Base-by-base conservation (phyloP, 306 rosid genomes). In the Gastrolobium villosum region DNA sequence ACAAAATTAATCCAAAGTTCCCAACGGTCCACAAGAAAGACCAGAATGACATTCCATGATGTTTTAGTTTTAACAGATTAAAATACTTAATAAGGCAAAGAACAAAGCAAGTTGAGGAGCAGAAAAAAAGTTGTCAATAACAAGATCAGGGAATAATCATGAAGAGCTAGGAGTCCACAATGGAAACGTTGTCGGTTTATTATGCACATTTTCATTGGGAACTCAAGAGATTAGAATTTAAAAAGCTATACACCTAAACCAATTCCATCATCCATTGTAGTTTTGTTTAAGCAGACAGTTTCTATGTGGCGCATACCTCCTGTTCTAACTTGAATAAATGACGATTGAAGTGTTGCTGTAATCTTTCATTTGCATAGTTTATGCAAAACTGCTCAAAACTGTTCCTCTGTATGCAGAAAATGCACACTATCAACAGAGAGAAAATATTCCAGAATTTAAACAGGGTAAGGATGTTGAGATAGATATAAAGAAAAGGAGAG, bases 381-480 rank as follows among this genome's bases (percentile, higher is more conserved):
- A 96, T 96, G 87, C 99, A 95, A 88, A 95, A 95, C 82, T 95
- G 99, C 86, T 96, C 99, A 89, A 96, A 91, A 84, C 97, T 93
- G 82, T 96, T 96, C 84, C 96, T 91, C 99, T 96, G 84, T 64
- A 75, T 40, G 85, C 78, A 69, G 15, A 62, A 57, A 61, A 68
- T 45, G 28, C 76, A 62, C 44, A 70, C 31, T 65, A 60, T 53
- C 73, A 76, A 35, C 8, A 49, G n/a, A 53, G 35, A 62, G 14
- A 63, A 62, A 73, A 76, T 37, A 80, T 73, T 55, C 59, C 69
- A 75, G 50, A 73, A 72, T 37, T 74, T 65, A 77, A 55, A 61
- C 26, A 54, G 44, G 60, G 46, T 48, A 11, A 56, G 31, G 10
- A 70, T 10, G 14, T 52, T 31, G 7, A 50, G 48, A 70, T 5